Evolutionary conservation across 2,329 filamentous ascomycete genomes (phyloP).

Genomic region (Aureobasidium zeae): DNA sequence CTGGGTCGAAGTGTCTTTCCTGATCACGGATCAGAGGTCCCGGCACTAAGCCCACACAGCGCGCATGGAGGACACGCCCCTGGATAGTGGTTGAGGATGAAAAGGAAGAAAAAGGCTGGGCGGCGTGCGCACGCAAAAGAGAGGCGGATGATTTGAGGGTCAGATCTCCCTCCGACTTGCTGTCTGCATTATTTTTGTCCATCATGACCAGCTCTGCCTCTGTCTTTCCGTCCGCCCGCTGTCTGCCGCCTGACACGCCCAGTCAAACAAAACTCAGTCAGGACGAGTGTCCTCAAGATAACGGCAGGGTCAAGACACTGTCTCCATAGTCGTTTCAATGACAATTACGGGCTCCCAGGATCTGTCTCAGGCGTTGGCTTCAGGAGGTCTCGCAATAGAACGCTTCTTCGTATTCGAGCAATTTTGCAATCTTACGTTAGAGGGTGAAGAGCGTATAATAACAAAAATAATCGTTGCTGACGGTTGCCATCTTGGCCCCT

Average conservation of each 20-base stretch:
- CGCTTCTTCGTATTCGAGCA: conserved; percentile 10
- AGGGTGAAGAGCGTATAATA: too few relatives aligned
- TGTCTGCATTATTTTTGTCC: conserved; percentile 3
- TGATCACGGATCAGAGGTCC: conserved; percentile 12
- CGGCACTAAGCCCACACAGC: conserved; percentile 8
- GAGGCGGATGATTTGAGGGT: conserved; percentile 13
- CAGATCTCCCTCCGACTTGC: conserved; percentile 12
- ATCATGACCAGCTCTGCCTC: not conserved
- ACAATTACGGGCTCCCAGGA: conserved; percentile 5
- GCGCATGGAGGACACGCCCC: not conserved
- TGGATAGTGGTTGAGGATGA: conserved; percentile 1
- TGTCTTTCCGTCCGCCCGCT: not conserved
- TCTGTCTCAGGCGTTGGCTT: conserved; percentile 6
- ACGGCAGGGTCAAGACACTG: too few relatives aligned
- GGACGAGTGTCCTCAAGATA: too few relatives aligned
- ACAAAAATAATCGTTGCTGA: conserved; percentile 6
- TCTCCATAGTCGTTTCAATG: conserved; percentile 4
- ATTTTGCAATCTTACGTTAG: conserved; percentile 8
- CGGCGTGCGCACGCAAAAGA: not conserved
- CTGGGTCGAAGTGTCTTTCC: conserved; percentile 1
- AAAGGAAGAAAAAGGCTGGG: not conserved
- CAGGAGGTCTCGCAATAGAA: conserved; percentile 1
- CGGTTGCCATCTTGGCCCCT: conserved; percentile 14
- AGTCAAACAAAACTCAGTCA: not conserved
- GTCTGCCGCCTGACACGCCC: not conserved